Conservation (phyloP, 2,329 filamentous ascomycete species). For the Biscogniauxia mediterranea region DNA sequence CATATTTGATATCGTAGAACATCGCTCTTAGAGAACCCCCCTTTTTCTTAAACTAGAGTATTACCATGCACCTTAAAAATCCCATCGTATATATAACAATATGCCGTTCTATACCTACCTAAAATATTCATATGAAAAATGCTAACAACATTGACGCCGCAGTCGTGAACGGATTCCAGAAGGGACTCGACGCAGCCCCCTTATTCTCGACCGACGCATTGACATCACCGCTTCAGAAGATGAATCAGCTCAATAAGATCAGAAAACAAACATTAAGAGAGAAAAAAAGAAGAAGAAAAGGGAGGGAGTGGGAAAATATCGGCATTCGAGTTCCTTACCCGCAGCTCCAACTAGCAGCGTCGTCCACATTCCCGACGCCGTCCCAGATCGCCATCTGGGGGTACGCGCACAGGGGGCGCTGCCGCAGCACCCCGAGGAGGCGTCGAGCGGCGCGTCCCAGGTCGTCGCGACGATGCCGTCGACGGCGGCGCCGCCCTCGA, state of each 20-base stretch:
- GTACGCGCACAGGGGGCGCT: conserved; percentile 46
- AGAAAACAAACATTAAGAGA: too few species aligned
- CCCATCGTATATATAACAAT: not conserved
- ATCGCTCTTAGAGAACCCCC: too few species aligned
- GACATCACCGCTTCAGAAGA: not conserved
- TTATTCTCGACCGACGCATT: not conserved
- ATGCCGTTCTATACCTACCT: not conserved
- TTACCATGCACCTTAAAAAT: too few species aligned
- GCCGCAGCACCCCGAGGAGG: conserved; percentile 40
- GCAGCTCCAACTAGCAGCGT: conserved; percentile 36
- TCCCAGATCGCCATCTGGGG: conserved; percentile 37
- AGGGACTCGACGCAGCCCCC: not conserved
- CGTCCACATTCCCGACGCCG: conserved; percentile 32
- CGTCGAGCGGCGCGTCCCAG: conserved; percentile 28
- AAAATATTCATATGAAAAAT: not conserved
- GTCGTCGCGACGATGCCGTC: conserved; percentile 37
- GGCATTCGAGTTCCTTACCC: conserved; percentile 21
- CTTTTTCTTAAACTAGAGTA: too few species aligned
- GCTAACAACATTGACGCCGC: not conserved
- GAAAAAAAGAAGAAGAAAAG: not conserved
- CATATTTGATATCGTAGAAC: too few species aligned
- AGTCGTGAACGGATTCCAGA: not conserved
- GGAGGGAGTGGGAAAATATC: not conserved
- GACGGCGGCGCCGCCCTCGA: conserved; percentile 33
- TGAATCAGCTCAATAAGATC: not conserved